Conservation (phyloP, 1,284 basidiomycete genomes). For the Ceratobasidium sp. region DNA sequence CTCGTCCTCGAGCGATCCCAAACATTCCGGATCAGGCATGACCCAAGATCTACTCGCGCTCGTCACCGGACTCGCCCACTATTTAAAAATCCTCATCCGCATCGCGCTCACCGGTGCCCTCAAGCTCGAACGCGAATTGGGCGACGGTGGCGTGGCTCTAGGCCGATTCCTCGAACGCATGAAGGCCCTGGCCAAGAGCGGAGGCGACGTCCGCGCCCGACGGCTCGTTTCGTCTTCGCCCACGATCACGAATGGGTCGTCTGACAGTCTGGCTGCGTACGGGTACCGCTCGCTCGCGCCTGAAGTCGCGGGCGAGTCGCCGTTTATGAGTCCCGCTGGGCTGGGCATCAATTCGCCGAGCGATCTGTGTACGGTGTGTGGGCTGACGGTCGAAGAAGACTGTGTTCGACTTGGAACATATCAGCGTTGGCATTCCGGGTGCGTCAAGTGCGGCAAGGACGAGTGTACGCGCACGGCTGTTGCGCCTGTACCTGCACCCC, state of each 20-base stretch:
- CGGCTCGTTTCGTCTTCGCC: constrained; percentile 57
- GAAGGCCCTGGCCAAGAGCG: constrained; percentile 87
- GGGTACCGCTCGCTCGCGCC: constrained; percentile 89
- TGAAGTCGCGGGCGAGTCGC: constrained; percentile 86
- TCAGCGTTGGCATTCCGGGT: constrained; percentile 95
- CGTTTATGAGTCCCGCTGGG: constrained; percentile 59
- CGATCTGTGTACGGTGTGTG: constrained; percentile 91
- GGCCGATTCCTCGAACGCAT: constrained; percentile 89
- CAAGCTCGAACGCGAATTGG: constrained; percentile 91
- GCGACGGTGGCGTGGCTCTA: constrained; percentile 77
- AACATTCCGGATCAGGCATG: constrained; percentile 76
- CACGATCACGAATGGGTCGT: constrained; percentile 43
- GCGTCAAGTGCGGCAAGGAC: constrained; percentile 76
- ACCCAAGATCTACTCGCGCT: constrained; percentile 97
- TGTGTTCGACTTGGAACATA: constrained; percentile 93
- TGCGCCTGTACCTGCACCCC: constrained; percentile 47
- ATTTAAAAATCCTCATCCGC: constrained; percentile 98
- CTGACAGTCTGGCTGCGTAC: constrained; percentile 54
- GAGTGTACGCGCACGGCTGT: constrained; percentile 25
- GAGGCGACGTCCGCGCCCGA: constrained; percentile 78
- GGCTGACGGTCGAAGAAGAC: constrained; percentile 94
- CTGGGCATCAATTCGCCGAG: constrained; percentile 56
- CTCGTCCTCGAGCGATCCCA: constrained; percentile 52
- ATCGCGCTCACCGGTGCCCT: constrained; percentile 96
- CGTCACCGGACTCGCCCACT: constrained; percentile 97